phyloP scores from a whole-genome alignment of 306 rosid genomes.

The Castanea mollissima region DNA sequence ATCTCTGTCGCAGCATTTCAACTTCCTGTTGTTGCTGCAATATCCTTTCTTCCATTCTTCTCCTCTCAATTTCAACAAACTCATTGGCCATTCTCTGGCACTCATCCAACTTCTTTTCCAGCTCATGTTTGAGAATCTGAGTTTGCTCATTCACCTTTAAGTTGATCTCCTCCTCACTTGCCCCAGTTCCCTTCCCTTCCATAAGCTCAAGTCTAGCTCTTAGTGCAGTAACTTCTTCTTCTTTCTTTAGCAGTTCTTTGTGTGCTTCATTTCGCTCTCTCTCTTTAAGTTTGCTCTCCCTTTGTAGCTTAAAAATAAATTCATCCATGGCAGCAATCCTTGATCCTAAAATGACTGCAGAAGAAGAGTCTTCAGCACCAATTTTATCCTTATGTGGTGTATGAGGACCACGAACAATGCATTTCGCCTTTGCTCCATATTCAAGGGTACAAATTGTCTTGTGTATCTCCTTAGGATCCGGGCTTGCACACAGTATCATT shows the following conservation, averaged over 20 bases:
- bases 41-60: slow-evolving; percentile 90
- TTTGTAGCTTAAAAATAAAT: slow-evolving; percentile 81
- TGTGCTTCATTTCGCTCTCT: slow-evolving; percentile 81
- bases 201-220: slow-evolving; percentile 56
- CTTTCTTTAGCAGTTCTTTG: slow-evolving; percentile 73
- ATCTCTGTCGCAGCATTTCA: slow-evolving; percentile 71
- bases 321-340: slow-evolving; percentile 95
- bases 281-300: slow-evolving; percentile 81
- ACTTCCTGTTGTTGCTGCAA: slow-evolving; percentile 90
- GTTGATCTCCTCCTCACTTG: slow-evolving; percentile 80
- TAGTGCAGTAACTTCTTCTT: slow-evolving; percentile 70
- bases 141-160: slow-evolving; percentile 71
- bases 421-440: slow-evolving; percentile 97
- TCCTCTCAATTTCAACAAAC: slow-evolving; percentile 83
- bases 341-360: slow-evolving; percentile 85
- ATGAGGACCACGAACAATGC: slow-evolving; percentile 90
- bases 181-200: slow-evolving; percentile 45
- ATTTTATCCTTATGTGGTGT: slow-evolving; percentile 67
- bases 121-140: slow-evolving; percentile 56
- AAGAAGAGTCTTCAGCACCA: slow-evolving; percentile 65
- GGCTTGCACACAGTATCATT: slow-evolving; percentile 96
- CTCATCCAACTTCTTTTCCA: slow-evolving; percentile 87
- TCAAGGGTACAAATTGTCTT: slow-evolving; percentile 96
- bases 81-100: slow-evolving; percentile 90
- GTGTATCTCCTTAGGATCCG: slow-evolving; percentile 93